Evolutionary conservation across 2,329 filamentous ascomycete genomes (phyloP).

Genomic region (Botryosphaeria dothidea): DNA sequence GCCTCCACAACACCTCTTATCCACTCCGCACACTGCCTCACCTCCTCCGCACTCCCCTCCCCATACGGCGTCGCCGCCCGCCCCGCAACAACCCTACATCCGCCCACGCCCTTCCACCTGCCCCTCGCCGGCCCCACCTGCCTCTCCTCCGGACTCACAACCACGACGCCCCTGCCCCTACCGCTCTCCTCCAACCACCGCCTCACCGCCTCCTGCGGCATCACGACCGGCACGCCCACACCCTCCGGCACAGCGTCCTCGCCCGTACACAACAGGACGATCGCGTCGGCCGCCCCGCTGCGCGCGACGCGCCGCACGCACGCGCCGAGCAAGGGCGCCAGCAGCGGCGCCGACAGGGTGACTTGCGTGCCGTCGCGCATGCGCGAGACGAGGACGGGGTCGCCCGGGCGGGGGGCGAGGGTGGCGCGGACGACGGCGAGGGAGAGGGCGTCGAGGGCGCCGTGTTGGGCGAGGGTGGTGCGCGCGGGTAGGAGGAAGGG

Average conservation of each 20-base stretch:
- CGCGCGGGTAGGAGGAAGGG: neutral
- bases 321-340: neutral
- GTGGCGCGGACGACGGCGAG: neutral
- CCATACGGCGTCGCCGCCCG: neutral
- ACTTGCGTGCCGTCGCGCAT: neutral
- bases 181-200: neutral
- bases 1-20: neutral
- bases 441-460: constrained; percentile 7
- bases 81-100: too few relatives aligned
- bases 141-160: neutral
- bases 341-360: neutral
- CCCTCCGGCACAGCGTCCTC: neutral
- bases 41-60: neutral
- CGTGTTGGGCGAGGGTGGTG: neutral
- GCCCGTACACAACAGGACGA: neutral
- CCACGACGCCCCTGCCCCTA: neutral
- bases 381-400: neutral
- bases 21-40: neutral
- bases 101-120: neutral
- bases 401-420: neutral
- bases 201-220: neutral
- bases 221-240: neutral
- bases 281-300: neutral
- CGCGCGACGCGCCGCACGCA: neutral
- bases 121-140: neutral